Conservation (phyloP, 1,284 basidiomycete species). For the Pisolithus thermaeus region DNA sequence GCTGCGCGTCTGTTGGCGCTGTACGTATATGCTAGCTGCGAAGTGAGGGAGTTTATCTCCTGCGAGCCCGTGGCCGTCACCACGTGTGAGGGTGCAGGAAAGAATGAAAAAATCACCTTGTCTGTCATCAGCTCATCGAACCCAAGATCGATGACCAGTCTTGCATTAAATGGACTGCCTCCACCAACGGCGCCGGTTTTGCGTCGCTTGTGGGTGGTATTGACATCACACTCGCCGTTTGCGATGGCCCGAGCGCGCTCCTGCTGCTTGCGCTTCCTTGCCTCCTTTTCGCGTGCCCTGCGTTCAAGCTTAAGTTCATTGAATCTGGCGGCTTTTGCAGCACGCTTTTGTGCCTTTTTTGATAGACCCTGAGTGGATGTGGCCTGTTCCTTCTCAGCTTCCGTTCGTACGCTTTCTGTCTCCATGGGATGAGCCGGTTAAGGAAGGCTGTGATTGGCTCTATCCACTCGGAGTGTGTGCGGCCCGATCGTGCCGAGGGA, state of each 20-base stretch:
- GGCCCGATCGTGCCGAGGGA: constrained; percentile 15
- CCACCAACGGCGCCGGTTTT: constrained; percentile 24
- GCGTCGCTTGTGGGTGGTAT: constrained; percentile 40
- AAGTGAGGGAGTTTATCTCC: constrained; percentile 85
- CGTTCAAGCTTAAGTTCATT: constrained; percentile 71
- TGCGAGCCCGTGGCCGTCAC: constrained; percentile 29
- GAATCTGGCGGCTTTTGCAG: constrained; percentile 59
- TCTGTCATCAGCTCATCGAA: constrained; percentile 96
- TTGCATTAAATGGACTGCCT: constrained; percentile 58
- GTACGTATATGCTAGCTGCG: constrained; percentile 88
- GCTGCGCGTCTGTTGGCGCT: constrained; percentile 74
- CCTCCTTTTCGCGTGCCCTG: constrained; percentile 68
- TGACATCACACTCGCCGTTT: constrained; percentile 47
- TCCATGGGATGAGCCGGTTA: constrained; percentile 14
- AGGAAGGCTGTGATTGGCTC: constrained; percentile 1
- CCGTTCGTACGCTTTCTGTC: constrained; percentile 5
- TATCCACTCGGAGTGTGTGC: background rate
- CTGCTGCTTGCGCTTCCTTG: constrained; percentile 62
- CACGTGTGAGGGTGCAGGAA: constrained; percentile 11
- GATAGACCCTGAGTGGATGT: constrained; percentile 43
- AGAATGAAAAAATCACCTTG: constrained; percentile 56
- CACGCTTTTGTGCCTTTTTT: constrained; percentile 79
- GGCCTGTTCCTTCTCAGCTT: constrained; percentile 7
- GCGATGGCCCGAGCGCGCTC: constrained; percentile 50
- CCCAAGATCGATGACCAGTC: constrained; percentile 83